phyloP scores from a whole-genome alignment of 495 filamentous ascomycete genomes.

The Entonaema liquescens region DNA sequence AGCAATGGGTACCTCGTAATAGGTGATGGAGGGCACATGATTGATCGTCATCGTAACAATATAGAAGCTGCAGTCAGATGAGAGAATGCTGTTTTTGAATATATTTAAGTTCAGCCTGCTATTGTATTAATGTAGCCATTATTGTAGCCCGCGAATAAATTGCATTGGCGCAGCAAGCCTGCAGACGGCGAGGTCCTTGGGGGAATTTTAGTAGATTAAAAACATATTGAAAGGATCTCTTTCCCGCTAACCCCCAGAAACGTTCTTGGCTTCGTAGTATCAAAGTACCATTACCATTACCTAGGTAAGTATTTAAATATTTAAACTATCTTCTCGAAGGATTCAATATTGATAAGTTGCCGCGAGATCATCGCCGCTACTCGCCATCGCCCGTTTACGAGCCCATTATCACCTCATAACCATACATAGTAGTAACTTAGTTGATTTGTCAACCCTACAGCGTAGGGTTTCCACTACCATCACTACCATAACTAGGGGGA shows the following conservation, averaged over 20 bases:
- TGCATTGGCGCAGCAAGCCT: slow-evolving; percentile 14
- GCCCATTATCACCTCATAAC: slow-evolving; percentile 7
- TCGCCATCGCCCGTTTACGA: slow-evolving; percentile 9
- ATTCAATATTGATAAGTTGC: slow-evolving; percentile 3
- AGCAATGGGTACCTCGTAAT: slow-evolving; percentile 21
- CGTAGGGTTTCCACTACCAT: not conserved
- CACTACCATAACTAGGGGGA: not conserved
- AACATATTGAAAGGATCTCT: slow-evolving; percentile 21
- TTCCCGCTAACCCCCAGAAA: slow-evolving; percentile 9
- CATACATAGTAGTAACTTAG: too few relatives aligned
- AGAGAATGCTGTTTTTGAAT: slow-evolving; percentile 1
- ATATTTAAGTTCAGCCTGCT: not conserved
- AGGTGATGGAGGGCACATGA: slow-evolving; percentile 27
- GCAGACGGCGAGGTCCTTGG: slow-evolving; percentile 22
- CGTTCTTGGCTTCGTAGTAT: not conserved
- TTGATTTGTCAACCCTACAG: not conserved
- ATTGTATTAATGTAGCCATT: not conserved
- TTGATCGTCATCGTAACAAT: slow-evolving; percentile 32
- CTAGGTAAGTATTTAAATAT: not conserved
- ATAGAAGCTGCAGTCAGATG: slow-evolving; percentile 29
- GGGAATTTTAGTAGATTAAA: slow-evolving; percentile 38
- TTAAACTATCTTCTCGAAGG: slow-evolving; percentile 5
- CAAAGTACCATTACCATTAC: not conserved
- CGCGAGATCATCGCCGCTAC: slow-evolving; percentile 1
- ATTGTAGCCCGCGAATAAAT: slow-evolving; percentile 25